A percentile compares a stretch with the other conserved stretches of the same genome.
phyloP scores from a whole-genome alignment of 2,329 filamentous ascomycete genomes.

The Penicillium sp. region DNA sequence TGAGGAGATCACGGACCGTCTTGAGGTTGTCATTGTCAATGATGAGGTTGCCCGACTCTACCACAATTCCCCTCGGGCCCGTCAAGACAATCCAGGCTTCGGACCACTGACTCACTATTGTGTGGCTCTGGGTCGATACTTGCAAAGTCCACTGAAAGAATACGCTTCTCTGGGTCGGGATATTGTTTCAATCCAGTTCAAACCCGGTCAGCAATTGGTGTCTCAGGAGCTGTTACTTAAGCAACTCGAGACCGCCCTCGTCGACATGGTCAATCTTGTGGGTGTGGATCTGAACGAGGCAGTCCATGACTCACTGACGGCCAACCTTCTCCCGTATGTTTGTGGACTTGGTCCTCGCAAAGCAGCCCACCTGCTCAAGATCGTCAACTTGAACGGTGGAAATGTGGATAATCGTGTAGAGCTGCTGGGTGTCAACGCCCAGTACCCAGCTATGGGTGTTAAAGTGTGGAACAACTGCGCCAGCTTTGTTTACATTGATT shows the following conservation, averaged over 20 bases:
- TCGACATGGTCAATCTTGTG: conserved; percentile 96
- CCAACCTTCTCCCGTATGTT: conserved; percentile 86
- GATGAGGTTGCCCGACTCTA: conserved; percentile 97
- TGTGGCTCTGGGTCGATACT: conserved; percentile 81
- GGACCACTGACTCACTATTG: conserved; percentile 83
- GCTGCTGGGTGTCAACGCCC: conserved; percentile 83
- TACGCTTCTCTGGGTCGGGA: conserved; percentile 92
- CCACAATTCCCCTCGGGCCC: conserved; percentile 81
- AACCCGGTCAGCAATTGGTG: conserved; percentile 84
- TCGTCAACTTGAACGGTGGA: conserved; percentile 88
- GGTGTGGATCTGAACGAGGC: conserved; percentile 96
- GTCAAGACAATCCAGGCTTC: conserved; percentile 77
- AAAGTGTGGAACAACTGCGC: conserved; percentile 96
- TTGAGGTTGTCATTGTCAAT: conserved; percentile 90
- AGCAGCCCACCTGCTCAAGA: conserved; percentile 79
- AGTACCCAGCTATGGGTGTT: conserved; percentile 78
- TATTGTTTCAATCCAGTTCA: conserved; percentile 81
- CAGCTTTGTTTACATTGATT: conserved; percentile 89
- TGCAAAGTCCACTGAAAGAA: conserved; percentile 95
- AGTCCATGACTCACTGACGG: conserved; percentile 75
- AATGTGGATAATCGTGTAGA: conserved; percentile 81
- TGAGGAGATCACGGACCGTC: conserved; percentile 72
- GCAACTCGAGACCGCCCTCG: conserved; percentile 91
- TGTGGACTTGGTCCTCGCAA: conserved; percentile 91
- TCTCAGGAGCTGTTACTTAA: conserved; percentile 84